Percentiles rank a stretch among this genome's conserved stretches.
phyloP scores from a whole-genome alignment of 2,329 filamentous ascomycete species.

The Diaporthe sp. region DNA sequence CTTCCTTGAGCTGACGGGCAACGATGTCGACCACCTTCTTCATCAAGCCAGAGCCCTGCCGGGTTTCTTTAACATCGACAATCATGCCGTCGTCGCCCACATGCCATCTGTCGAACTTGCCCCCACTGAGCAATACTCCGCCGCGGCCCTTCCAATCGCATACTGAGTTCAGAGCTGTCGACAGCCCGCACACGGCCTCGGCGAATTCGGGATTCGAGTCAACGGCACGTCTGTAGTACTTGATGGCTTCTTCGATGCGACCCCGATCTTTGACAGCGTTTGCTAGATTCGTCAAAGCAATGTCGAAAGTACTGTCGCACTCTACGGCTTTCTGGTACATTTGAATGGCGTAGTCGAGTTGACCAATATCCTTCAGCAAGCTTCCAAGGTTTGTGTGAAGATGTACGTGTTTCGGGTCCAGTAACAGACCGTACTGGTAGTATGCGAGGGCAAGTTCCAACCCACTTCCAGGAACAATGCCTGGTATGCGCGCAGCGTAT shows the following conservation, averaged over 20 bases:
- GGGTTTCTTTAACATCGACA: conserved; percentile 75
- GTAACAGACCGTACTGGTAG: conserved; percentile 91
- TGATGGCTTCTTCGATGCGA: conserved; percentile 90
- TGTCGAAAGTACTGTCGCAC: conserved; percentile 96
- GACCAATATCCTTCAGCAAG: conserved; percentile 94
- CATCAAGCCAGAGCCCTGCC: conserved; percentile 82
- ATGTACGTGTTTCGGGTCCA: conserved; percentile 93
- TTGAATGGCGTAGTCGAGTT: conserved; percentile 89
- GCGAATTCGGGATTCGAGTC: conserved; percentile 94
- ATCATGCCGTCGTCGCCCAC: conserved; percentile 89
- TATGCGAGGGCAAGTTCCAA: conserved; percentile 90
- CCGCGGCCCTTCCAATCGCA: conserved; percentile 95
- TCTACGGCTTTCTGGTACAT: conserved; percentile 97
- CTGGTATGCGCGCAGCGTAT: conserved; percentile 71
- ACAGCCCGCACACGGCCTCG: conserved; percentile 95
- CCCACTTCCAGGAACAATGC: conserved; percentile 87
- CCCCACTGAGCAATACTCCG: conserved; percentile 81
- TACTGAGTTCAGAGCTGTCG: conserved; percentile 95
- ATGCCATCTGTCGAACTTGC: conserved; percentile 90
- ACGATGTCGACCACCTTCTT: conserved; percentile 93
- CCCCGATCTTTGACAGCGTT: conserved; percentile 99
- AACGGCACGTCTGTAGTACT: conserved; percentile 92
- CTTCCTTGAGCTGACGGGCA: conserved; percentile 86
- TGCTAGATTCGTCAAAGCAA: conserved; percentile 94
- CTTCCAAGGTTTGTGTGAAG: conserved; percentile 97